Percentiles rank a stretch among this genome's conserved stretches.
Conservation (phyloP, 345 rosid genomes). For the Syzygium oleosum region DNA sequence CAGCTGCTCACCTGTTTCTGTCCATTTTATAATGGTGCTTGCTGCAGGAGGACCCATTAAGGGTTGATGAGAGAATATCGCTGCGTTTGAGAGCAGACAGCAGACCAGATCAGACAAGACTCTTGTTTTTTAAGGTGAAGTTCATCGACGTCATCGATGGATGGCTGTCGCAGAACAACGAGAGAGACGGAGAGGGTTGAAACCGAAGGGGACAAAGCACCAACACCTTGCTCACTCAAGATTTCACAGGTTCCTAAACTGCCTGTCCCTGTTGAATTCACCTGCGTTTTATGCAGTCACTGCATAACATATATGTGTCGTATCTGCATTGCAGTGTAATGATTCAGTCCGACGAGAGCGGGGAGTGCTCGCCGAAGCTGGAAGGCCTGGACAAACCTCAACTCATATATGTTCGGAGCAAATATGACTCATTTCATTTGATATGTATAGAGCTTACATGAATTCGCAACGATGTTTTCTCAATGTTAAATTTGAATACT, state of each 20-base stretch:
- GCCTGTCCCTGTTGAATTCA: neutral
- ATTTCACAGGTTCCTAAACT: neutral
- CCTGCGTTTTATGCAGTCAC: neutral
- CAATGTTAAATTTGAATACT: neutral
- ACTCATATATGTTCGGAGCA: neutral
- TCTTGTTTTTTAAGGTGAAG: neutral
- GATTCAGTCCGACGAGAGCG: too few species aligned
- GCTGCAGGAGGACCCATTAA: neutral
- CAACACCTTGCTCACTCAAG: neutral
- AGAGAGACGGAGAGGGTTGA: neutral
- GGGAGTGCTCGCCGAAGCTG: too few species aligned
- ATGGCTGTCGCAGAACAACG: neutral
- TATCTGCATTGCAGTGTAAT: too few species aligned
- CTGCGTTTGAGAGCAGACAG: neutral
- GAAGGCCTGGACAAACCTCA: neutral
- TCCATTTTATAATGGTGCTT: neutral
- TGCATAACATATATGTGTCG: too few species aligned
- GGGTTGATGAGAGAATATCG: neutral
- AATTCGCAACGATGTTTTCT: neutral
- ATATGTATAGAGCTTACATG: neutral
- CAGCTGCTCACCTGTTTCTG: neutral
- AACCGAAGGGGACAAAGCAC: neutral
- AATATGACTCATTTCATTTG: neutral
- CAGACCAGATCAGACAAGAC: neutral
- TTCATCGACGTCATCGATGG: neutral